Percentiles rank a stretch among this genome's conserved stretches.
Conservation (phyloP, 148 eudicot species). For the Diospyros kaki region DNA sequence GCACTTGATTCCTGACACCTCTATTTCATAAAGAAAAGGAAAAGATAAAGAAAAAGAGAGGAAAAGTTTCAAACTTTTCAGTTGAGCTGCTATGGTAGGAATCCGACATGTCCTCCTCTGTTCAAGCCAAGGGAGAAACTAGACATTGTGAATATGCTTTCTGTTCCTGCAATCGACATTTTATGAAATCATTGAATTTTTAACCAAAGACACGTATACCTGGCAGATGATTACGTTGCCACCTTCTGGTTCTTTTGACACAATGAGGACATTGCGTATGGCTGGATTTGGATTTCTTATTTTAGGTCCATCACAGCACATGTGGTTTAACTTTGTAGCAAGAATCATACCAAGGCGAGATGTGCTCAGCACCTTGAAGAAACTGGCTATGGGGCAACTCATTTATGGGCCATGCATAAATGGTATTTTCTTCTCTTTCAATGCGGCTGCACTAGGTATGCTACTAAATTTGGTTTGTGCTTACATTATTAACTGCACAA, state of each 20-base stretch:
- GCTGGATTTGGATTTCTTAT: constrained; percentile 60
- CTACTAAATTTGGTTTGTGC: not conserved
- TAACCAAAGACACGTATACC: not conserved
- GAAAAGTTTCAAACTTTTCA: not conserved
- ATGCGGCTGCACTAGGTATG: constrained; percentile 75
- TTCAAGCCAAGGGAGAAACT: not conserved
- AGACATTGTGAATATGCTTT: not conserved
- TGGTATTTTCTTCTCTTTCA: constrained; percentile 61
- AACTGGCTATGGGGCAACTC: constrained; percentile 56
- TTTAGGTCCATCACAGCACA: constrained; percentile 67
- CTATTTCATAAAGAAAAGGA: no score
- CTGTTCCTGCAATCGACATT: not conserved
- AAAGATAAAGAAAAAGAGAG: not conserved
- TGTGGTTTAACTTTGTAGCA: constrained; percentile 65
- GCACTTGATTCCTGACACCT: not conserved
- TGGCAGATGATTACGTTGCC: constrained; percentile 53
- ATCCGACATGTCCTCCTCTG: not conserved
- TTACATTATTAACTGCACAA: not conserved
- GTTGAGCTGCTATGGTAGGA: not conserved
- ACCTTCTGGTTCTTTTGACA: constrained; percentile 48
- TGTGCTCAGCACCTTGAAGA: constrained; percentile 48
- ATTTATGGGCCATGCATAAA: constrained; percentile 59
- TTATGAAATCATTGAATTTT: not conserved
- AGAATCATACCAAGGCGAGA: constrained; percentile 55
- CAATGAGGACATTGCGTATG: constrained; percentile 47